Conservation (phyloP, 345 rosid genomes). For the Clausena lansium region DNA sequence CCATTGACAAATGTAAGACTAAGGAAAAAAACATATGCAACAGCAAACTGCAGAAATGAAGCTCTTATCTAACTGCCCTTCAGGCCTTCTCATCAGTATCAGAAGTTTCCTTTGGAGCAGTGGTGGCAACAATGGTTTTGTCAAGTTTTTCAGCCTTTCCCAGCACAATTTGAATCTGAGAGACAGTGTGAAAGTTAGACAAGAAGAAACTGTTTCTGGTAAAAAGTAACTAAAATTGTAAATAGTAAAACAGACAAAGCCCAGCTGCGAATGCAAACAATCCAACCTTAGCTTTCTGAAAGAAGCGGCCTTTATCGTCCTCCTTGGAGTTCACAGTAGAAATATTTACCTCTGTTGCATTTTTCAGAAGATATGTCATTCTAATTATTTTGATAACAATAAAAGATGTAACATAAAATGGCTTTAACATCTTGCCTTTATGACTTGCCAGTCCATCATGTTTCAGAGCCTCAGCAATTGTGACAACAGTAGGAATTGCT, state of each 20-base stretch:
- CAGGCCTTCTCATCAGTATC: constrained; percentile 1
- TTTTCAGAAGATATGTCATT: background rate
- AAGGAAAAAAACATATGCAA: background rate
- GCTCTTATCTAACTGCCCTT: background rate
- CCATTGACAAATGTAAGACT: background rate
- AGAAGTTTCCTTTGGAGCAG: constrained; percentile 1
- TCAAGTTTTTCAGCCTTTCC: constrained; percentile 27
- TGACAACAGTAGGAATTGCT: constrained; percentile 42
- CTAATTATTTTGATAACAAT: background rate
- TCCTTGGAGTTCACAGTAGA: constrained; percentile 23
- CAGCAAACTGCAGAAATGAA: constrained; percentile 11
- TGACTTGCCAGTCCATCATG: constrained; percentile 26
- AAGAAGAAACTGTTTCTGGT: background rate
- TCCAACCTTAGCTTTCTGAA: constrained; percentile 34
- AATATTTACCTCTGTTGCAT: constrained; percentile 21
- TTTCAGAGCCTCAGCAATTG: constrained; percentile 35
- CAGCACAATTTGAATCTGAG: constrained; percentile 36
- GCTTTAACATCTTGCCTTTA: constrained; percentile 17
- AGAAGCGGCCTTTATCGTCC: constrained; percentile 10
- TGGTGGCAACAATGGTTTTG: background rate
- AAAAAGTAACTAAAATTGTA: background rate
- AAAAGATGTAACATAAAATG: background rate
- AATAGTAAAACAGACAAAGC: background rate
- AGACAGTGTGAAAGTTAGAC: background rate
- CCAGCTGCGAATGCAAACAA: background rate